Base-by-base conservation (phyloP, 495 filamentous ascomycete genomes). In the Amphirosellinia nigrospora region DNA sequence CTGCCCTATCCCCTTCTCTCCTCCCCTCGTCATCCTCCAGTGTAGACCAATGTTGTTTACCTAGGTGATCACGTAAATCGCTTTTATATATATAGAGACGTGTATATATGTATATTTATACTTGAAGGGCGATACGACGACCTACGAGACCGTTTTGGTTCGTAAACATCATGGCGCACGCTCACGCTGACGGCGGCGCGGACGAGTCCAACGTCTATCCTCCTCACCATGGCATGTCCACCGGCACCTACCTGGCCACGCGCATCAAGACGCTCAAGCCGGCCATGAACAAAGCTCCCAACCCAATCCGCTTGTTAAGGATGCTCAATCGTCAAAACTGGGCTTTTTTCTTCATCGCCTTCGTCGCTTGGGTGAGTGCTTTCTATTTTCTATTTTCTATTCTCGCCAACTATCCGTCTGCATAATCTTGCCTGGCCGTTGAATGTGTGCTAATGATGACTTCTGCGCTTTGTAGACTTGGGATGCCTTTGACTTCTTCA, bases 401-500 rank as follows among this genome's bases (percentile, higher is more conserved):
- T n/a, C 30, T 53, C 45, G 34, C 13, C 21, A 32, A 59, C 36
- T 61, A 10, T 19, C 15, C 28, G 28, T 28, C 30, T 53, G 9
- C 41, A 48, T 21, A 7, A 39, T 7, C 16, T 48, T 21, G 41
- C 16, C 26, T 41, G 28, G 9, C 32, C 39, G 3, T 9, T 39
- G 15, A 19, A 13, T 6, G 23, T 23, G 45, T 65, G 46, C 46
- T 65, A 34, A 65, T n/a, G 1, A n/a, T 39, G 5, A 16, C n/a
- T 32, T 26, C 30, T 13, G 41, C 8, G 46, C 11, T 41, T 36
- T 78, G n/a, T 38, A 88, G 88, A 88, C 89, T 0, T 95, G 93
- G 91, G 93, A 97, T 77, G 88, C 93, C 16, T 94, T 96, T 70
- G 93, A 97, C 76, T 97, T 97, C 84, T 97, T 97, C 83, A 94